A percentile compares a stretch with the other conserved stretches of the same genome.
phyloP scores from a whole-genome alignment of 148 eudicot species.

The Cornus suecica region DNA sequence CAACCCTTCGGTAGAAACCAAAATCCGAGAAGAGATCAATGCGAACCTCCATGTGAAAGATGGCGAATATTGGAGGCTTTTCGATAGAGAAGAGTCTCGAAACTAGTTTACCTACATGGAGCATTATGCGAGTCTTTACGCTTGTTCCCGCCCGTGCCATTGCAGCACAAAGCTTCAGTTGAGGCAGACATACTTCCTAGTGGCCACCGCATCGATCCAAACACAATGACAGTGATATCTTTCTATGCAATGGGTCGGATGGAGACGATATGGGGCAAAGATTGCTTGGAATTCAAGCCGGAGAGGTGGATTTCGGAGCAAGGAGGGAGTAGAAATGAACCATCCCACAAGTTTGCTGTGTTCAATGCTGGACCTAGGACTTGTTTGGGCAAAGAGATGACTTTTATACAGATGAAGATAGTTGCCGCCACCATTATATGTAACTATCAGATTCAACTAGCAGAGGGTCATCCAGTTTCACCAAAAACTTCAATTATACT shows the following conservation, averaged over 20 bases:
- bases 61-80: background rate
- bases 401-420: conserved; percentile 27
- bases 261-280: conserved; percentile 33
- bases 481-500: no score
- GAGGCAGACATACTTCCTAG: conserved; percentile 30
- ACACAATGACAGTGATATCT: conserved; percentile 15
- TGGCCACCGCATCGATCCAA: conserved; percentile 20
- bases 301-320: conserved; percentile 31
- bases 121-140: conserved; percentile 31
- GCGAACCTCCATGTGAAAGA: background rate
- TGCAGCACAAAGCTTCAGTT: conserved; percentile 26
- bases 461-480: no score
- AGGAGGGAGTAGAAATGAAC: conserved; percentile 26
- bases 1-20: conserved; percentile 20
- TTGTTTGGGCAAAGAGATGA: conserved; percentile 37
- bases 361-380: conserved; percentile 38
- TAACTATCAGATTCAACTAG: no score
- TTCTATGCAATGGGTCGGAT: conserved; percentile 33
- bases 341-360: conserved; percentile 31
- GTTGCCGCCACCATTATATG: conserved; percentile 27
- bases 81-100: conserved; percentile 19
- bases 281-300: conserved; percentile 35
- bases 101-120: conserved; percentile 29
- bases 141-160: conserved; percentile 30
- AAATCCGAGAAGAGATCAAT: conserved; percentile 21